Evolutionary conservation across 352 stramenopile genomes (phyloP), one percentile per base, ranked within the genome.

Genomic region (Plasmopara viticola): DNA sequence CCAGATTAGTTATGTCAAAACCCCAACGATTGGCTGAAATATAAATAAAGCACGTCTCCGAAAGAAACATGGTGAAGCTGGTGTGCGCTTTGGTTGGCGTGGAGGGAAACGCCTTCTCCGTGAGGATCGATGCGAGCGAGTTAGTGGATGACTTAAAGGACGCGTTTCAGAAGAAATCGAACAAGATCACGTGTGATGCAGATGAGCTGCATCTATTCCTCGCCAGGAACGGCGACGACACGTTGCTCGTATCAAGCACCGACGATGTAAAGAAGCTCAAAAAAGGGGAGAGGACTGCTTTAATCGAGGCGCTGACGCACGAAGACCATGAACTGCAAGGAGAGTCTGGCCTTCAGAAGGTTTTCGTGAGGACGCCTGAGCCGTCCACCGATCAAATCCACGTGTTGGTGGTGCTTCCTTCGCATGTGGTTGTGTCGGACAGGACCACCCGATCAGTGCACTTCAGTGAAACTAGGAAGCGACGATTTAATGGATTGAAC

Each of bases 381-480:
- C 20, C 20, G 7, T 35, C 10, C 31, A 35, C 35, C 18, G 35
- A 41, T 18, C 35, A 25, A 20, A 29, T 28, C 4, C 15, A 44
- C 39, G 39, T 44, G 39, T 20, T 44, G 39, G 39, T 44, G 39
- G 39, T 44, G 31, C 6, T 44, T 44, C 39, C 39, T 8, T 35
- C 31, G 31, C 31, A 35, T 35, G 10, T 35, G 10, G 39, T 28
- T 29, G 39, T 15, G 39, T 9, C 40, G 30, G 29, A 44, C 39
- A 12, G 31, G 4, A 35, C 10, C 31, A 35, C 31, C 31, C 31
- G 31, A 3, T 4, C 4, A 35, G 31, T 35, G 31, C 31, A 35
- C 31, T n/a, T 12, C n/a, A 44, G 39, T 44, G 15, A 44, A 44
- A 10, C 29, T 44, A 35, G 31, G 31, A 25, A 35, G 31, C 31